Evolutionary conservation across 306 rosid species (phyloP).

Genomic region (Quercus dentata): DNA sequence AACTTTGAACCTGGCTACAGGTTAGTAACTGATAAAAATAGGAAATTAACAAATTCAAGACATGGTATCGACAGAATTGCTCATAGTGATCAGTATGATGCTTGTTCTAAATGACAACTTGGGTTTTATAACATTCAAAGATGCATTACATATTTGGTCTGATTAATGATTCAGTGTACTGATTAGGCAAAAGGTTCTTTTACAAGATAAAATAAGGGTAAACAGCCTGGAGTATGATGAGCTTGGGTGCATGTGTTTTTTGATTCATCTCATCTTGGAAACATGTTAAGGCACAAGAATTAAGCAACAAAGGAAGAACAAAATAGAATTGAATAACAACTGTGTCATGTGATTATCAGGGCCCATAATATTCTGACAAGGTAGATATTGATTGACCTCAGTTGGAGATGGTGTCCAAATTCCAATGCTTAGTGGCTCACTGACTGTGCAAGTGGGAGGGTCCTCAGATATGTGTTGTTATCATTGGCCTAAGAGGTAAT

Average conservation of each 20-base stretch:
- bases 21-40: not conserved
- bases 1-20: not conserved
- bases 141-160: slow-evolving; percentile 34
- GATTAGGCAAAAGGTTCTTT: not conserved
- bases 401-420: slow-evolving; percentile 38
- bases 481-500: slow-evolving; percentile 42
- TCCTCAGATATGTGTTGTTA: slow-evolving; percentile 48
- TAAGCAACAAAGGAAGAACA: slow-evolving; percentile 27
- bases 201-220: slow-evolving; percentile 5
- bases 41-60: not conserved
- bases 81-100: slow-evolving; percentile 4
- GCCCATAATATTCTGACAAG: slow-evolving; percentile 50
- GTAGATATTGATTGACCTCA: slow-evolving; percentile 38
- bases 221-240: slow-evolving; percentile 9
- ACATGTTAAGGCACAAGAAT: slow-evolving; percentile 22
- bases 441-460: slow-evolving; percentile 60
- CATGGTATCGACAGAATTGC: not conserved
- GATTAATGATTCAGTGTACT: slow-evolving; percentile 25
- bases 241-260: slow-evolving; percentile 12
- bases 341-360: slow-evolving; percentile 46
- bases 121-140: slow-evolving; percentile 22
- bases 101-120: slow-evolving; percentile 31
- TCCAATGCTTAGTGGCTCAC: slow-evolving; percentile 47
- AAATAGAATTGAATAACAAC: slow-evolving; percentile 36
- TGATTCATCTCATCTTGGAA: slow-evolving; percentile 29